Conservation (phyloP, 768 basidiomycete genomes). For the Tylopilus intermedius region DNA sequence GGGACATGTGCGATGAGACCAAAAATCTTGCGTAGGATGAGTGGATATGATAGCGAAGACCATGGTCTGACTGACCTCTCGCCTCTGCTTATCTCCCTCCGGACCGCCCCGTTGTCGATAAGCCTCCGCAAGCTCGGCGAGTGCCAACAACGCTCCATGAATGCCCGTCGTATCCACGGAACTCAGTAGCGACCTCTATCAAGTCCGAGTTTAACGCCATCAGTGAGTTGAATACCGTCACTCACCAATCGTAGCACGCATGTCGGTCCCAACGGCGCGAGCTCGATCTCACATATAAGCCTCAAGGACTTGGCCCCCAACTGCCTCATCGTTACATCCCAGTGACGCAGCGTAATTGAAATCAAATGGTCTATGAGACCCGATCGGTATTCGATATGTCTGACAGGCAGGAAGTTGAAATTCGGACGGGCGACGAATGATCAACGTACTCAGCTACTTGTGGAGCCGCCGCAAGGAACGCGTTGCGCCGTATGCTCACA, state of each 20-base stretch:
- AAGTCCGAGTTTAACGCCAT: slow-evolving; percentile 10
- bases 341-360: slow-evolving; percentile 75
- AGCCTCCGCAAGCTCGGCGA: slow-evolving; percentile 69
- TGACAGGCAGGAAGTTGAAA: slow-evolving; percentile 29
- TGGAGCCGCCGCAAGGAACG: slow-evolving; percentile 81
- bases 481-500: slow-evolving; percentile 77
- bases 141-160: slow-evolving; percentile 75
- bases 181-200: slow-evolving; percentile 51
- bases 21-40: slow-evolving; percentile 53
- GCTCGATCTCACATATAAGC: slow-evolving; percentile 59
- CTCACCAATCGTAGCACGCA: slow-evolving; percentile 53
- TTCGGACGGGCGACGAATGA: slow-evolving; percentile 1
- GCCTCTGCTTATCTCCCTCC: slow-evolving; percentile 33
- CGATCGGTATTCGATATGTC: slow-evolving; percentile 71
- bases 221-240: slow-evolving; percentile 6
- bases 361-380: slow-evolving; percentile 70
- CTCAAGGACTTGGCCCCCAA: slow-evolving; percentile 74
- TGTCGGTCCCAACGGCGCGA: slow-evolving; percentile 46
- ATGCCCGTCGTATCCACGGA: slow-evolving; percentile 66
- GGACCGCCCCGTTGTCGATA: slow-evolving; percentile 35
- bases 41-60: not conserved
- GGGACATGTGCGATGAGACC: slow-evolving; percentile 52
- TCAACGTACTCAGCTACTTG: slow-evolving; percentile 79
- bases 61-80: slow-evolving; percentile 37
- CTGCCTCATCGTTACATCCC: slow-evolving; percentile 79